Conservation (phyloP, 2,329 filamentous ascomycete genomes). For the Neopestalotiopsis clavispora region DNA sequence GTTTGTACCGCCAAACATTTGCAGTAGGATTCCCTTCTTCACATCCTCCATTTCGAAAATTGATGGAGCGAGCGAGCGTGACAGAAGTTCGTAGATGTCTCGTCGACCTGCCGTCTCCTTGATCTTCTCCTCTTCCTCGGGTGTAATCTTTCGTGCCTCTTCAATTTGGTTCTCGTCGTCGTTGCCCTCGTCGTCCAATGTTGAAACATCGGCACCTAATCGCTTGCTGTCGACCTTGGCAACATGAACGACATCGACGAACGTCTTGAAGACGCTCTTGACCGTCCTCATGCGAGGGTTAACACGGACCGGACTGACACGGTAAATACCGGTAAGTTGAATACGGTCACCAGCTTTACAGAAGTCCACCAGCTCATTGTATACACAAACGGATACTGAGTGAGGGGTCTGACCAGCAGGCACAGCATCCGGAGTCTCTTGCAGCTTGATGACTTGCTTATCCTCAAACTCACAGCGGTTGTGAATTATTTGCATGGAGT, state of each 20-base stretch:
- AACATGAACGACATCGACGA: conserved; percentile 92
- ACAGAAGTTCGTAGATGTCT: conserved; percentile 91
- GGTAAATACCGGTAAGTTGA: conserved; percentile 95
- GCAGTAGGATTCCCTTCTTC: conserved; percentile 96
- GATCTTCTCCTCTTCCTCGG: conserved; percentile 91
- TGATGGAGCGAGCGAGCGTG: conserved; percentile 89
- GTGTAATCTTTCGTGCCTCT: conserved; percentile 80
- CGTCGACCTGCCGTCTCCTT: conserved; percentile 76
- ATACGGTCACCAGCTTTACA: conserved; percentile 98
- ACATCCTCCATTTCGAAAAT: conserved; percentile 99
- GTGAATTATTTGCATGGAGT: conserved; percentile 98
- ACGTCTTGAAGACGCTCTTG: conserved; percentile 97
- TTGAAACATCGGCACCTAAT: conserved; percentile 88
- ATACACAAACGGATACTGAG: conserved; percentile 93
- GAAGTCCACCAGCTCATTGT: conserved; percentile 95
- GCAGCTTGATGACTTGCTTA: conserved; percentile 98
- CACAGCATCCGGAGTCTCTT: conserved; percentile 94
- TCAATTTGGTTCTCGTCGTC: conserved; percentile 77
- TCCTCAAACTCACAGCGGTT: conserved; percentile 94
- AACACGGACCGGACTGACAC: conserved; percentile 89
- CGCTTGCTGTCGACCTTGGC: conserved; percentile 97
- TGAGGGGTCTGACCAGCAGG: conserved; percentile 97
- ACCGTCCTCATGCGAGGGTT: conserved; percentile 92
- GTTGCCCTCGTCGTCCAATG: conserved; percentile 79
- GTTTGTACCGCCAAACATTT: conserved; percentile 96